Percentiles rank a stretch among this genome's conserved stretches.
phyloP scores from a whole-genome alignment of 768 basidiomycete species.

The Pleurotus giganteus region DNA sequence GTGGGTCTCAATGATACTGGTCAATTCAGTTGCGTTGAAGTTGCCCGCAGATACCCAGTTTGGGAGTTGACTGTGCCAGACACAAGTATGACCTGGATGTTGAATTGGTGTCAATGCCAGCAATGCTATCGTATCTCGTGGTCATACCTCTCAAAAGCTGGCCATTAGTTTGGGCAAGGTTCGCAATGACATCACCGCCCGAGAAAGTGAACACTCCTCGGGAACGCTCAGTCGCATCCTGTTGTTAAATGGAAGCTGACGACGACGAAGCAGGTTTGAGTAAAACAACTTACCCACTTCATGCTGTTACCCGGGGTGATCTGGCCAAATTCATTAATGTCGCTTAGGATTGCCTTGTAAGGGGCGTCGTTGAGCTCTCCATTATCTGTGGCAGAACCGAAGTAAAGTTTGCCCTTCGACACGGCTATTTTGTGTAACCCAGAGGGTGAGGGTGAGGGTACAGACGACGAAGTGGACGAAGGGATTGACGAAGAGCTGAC shows the following conservation, averaged over 20 bases:
- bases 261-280: neutral
- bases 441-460: neutral
- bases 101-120: neutral
- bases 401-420: neutral
- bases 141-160: slow-evolving; percentile 34
- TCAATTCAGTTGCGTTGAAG: slow-evolving; percentile 26
- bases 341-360: slow-evolving; percentile 34
- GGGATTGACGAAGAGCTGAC: neutral
- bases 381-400: slow-evolving; percentile 1
- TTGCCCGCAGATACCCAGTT: slow-evolving; percentile 31
- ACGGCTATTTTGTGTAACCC: neutral
- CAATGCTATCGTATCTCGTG: neutral
- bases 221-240: slow-evolving; percentile 41
- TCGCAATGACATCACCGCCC: slow-evolving; percentile 31
- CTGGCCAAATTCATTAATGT: slow-evolving; percentile 38
- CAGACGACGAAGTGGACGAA: neutral
- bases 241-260: neutral
- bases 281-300: slow-evolving; percentile 38
- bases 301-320: slow-evolving; percentile 43
- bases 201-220: slow-evolving; percentile 32
- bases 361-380: slow-evolving; percentile 35
- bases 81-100: slow-evolving; percentile 28
- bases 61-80: slow-evolving; percentile 44
- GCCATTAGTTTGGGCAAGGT: slow-evolving; percentile 30
- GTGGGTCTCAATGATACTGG: slow-evolving; percentile 31